phyloP scores from a whole-genome alignment of 768 basidiomycete species.

The Mycena galopus region DNA sequence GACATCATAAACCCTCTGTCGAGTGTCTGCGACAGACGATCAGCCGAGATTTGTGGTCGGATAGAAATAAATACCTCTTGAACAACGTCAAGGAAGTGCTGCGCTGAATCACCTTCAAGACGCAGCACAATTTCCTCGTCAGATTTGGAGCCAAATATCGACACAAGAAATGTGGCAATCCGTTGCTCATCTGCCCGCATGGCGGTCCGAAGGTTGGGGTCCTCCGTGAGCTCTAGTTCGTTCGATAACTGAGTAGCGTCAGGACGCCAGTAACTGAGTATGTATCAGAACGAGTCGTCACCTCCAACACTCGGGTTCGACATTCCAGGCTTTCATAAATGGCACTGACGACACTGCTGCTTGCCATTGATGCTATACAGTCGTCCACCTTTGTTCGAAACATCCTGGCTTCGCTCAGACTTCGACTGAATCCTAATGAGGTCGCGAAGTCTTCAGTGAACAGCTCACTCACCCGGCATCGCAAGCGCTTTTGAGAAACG shows the following conservation, averaged over 20 bases:
- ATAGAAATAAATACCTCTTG: background rate
- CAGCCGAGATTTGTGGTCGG: background rate
- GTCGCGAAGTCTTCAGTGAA: background rate
- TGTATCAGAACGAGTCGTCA: background rate
- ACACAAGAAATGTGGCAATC: slow-evolving; percentile 8
- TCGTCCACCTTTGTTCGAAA: background rate
- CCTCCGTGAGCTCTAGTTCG: slow-evolving; percentile 13
- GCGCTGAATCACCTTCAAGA: slow-evolving; percentile 9
- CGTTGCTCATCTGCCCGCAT: background rate
- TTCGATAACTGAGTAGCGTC: background rate
- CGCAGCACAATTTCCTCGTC: background rate
- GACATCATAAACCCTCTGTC: background rate
- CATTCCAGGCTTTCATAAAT: slow-evolving; percentile 21
- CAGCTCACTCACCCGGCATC: background rate
- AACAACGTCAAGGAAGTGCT: slow-evolving; percentile 20
- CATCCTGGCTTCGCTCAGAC: background rate
- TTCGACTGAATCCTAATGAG: background rate
- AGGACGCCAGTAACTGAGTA: background rate
- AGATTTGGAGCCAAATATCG: slow-evolving; percentile 8
- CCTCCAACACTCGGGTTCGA: slow-evolving; percentile 20
- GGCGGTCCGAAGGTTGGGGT: slow-evolving; percentile 2
- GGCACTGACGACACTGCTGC: slow-evolving; percentile 1
- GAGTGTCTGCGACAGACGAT: background rate
- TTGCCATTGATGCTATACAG: slow-evolving; percentile 1
- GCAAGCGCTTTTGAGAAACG: background rate